phyloP scores from a whole-genome alignment of 1,284 basidiomycete genomes.

The Rhodotorula sp. region DNA sequence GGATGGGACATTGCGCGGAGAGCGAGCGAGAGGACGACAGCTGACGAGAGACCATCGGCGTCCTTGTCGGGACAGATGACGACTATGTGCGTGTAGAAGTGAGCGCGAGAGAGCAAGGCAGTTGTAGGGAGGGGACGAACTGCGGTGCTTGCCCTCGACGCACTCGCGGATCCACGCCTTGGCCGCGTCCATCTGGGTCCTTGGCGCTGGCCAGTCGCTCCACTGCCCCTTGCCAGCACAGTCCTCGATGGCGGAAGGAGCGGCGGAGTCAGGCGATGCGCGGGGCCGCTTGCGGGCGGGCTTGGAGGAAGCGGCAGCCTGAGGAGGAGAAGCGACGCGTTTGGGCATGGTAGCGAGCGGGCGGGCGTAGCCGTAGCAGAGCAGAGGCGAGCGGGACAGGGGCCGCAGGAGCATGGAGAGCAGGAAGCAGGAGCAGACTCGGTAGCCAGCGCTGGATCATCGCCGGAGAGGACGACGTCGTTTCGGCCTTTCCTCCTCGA shows the following conservation, averaged over 20 bases:
- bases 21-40: constrained; percentile 29
- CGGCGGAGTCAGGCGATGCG: neutral
- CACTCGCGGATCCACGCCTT: constrained; percentile 33
- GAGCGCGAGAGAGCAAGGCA: too few relatives aligned
- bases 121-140: neutral
- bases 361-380: neutral
- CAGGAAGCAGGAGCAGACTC: neutral
- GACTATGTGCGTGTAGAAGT: neutral
- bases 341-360: constrained; percentile 14
- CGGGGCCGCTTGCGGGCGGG: neutral
- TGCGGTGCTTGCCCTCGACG: constrained; percentile 23
- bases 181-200: constrained; percentile 23
- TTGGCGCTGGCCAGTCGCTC: constrained; percentile 42
- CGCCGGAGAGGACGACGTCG: neutral
- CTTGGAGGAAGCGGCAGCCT: neutral
- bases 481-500: neutral
- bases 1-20: constrained; percentile 37
- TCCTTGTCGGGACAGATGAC: constrained; percentile 43
- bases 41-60: constrained; percentile 40
- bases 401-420: neutral
- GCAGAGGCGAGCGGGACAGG: neutral
- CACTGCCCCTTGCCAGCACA: constrained; percentile 22
- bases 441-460: neutral
- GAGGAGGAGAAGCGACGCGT: constrained; percentile 5
- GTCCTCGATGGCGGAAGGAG: neutral